Conservation (phyloP, 2,329 filamentous ascomycete genomes). For the Colletotrichum lupini region DNA sequence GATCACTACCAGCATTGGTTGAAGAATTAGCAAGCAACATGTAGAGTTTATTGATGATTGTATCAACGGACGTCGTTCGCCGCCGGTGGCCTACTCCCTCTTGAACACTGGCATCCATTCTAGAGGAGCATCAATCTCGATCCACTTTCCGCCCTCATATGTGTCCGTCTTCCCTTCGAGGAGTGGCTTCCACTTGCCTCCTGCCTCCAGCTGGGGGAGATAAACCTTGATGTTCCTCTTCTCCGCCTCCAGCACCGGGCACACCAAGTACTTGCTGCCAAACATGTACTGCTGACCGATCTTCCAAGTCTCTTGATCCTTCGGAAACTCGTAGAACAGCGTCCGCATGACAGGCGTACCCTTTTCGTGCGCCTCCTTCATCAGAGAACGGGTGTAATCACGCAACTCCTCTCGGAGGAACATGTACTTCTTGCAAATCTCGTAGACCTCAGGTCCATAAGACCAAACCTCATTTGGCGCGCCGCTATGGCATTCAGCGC, state of each 20-base stretch:
- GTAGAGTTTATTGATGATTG: neutral
- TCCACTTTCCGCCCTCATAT: constrained; percentile 28
- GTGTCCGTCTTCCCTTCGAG: constrained; percentile 13
- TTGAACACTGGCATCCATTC: constrained; percentile 37
- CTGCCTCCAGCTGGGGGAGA: constrained; percentile 51
- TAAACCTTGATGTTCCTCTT: constrained; percentile 60
- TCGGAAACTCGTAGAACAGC: constrained; percentile 72
- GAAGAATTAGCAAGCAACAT: neutral
- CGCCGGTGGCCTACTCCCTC: neutral
- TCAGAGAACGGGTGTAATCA: constrained; percentile 66
- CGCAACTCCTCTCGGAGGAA: constrained; percentile 66
- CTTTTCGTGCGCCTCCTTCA: constrained; percentile 68
- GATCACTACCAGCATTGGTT: no score
- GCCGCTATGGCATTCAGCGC: constrained; percentile 54
- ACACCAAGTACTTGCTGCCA: constrained; percentile 67
- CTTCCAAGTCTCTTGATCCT: constrained; percentile 64
- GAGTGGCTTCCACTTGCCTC: constrained; percentile 28
- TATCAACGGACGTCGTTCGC: no score
- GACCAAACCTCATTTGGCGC: constrained; percentile 74
- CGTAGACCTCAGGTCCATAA: constrained; percentile 70
- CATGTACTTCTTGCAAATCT: constrained; percentile 70
- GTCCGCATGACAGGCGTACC: constrained; percentile 72
- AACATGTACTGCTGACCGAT: constrained; percentile 74
- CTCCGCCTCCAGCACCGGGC: constrained; percentile 64
- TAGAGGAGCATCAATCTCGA: constrained; percentile 32